Percentiles rank a stretch among this genome's conserved stretches.
These are phyloP conservation scores for Echinochloa phyllopogon DNA, from an alignment of 176 grass and related monocot species.

Conservation along the genomic window DNA sequence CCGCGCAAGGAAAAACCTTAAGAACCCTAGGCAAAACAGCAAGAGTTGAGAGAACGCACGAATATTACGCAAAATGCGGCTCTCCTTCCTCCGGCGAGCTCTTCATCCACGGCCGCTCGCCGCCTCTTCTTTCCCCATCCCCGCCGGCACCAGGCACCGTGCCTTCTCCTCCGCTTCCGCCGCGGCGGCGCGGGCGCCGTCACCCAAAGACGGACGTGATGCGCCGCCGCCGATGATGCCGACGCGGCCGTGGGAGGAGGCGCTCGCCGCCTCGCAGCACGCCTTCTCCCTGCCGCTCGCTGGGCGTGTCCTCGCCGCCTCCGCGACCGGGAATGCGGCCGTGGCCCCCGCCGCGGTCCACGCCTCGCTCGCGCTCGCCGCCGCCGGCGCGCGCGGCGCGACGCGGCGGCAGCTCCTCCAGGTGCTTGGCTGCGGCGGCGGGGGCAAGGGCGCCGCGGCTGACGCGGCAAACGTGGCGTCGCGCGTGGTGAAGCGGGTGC, in stretches of 20 bases:
- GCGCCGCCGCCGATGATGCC: conserved; percentile 30
- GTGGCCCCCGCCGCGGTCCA: conserved; percentile 29
- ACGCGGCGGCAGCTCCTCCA: conserved; percentile 49
- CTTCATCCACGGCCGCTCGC: conserved; percentile 17
- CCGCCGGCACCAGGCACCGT: background rate
- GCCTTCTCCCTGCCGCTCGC: conserved; percentile 52
- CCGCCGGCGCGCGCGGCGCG: conserved; percentile 45
- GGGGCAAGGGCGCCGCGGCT: conserved; percentile 32
- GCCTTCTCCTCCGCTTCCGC: background rate
- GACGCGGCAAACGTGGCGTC: conserved; percentile 51
- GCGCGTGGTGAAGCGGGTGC: conserved; percentile 53
- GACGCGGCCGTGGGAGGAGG: conserved; percentile 51
- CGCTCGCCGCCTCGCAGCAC: conserved; percentile 39
- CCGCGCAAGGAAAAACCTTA: background rate
- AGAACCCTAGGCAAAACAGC: background rate
- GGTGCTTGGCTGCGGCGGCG: conserved; percentile 40
- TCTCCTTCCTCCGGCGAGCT: conserved; percentile 43
- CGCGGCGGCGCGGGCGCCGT: background rate
- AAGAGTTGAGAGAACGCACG: background rate
- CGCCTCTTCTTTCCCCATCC: background rate
- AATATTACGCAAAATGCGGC: conserved; percentile 10
- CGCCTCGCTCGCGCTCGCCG: conserved; percentile 42
- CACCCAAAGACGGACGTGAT: background rate
- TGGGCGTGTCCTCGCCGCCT: conserved; percentile 39
- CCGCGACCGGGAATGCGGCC: conserved; percentile 44